A percentile compares a stretch with the other conserved stretches of the same genome.
These are phyloP conservation scores for Neotropicomus parvogracilis DNA, from an alignment of 1,284 basidiomycete species.

Conservation along the genomic window DNA sequence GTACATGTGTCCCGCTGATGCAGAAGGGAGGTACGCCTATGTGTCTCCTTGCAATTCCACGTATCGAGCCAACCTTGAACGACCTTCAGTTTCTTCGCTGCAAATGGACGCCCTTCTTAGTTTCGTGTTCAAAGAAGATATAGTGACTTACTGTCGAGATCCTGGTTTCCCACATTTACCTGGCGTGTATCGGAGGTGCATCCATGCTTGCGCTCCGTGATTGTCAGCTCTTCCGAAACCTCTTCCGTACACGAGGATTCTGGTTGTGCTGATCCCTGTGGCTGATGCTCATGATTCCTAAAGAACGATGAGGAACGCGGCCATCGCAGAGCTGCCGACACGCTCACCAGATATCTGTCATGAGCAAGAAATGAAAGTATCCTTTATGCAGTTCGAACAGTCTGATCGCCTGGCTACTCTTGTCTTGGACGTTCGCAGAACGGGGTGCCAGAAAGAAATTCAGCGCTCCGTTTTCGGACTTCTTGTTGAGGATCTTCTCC, in stretches of 20 bases:
- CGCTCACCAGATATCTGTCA: not conserved
- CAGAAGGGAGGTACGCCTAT: not conserved
- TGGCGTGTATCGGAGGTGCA: too few species aligned
- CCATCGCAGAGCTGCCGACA: too few species aligned
- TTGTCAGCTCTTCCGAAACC: too few species aligned
- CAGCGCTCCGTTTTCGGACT: not conserved
- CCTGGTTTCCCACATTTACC: too few species aligned
- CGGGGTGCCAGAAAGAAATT: not conserved
- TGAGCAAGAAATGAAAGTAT: not conserved
- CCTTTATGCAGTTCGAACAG: not conserved
- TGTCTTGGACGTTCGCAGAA: not conserved
- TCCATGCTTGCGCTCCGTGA: too few species aligned
- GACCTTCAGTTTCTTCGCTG: not conserved
- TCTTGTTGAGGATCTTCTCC: not conserved
- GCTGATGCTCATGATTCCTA: not conserved
- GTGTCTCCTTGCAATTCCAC: constrained; percentile 3
- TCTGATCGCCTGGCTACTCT: not conserved
- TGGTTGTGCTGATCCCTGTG: not conserved
- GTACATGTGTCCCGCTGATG: constrained; percentile 15
- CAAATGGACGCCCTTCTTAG: too few species aligned
- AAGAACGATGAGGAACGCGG: not conserved
- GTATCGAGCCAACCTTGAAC: constrained; percentile 3
- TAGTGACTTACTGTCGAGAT: too few species aligned
- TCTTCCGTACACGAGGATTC: not conserved
- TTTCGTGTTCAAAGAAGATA: too few species aligned